Evolutionary conservation across 345 rosid genomes (phyloP).

Genomic region (Gossypium herbaceum): DNA sequence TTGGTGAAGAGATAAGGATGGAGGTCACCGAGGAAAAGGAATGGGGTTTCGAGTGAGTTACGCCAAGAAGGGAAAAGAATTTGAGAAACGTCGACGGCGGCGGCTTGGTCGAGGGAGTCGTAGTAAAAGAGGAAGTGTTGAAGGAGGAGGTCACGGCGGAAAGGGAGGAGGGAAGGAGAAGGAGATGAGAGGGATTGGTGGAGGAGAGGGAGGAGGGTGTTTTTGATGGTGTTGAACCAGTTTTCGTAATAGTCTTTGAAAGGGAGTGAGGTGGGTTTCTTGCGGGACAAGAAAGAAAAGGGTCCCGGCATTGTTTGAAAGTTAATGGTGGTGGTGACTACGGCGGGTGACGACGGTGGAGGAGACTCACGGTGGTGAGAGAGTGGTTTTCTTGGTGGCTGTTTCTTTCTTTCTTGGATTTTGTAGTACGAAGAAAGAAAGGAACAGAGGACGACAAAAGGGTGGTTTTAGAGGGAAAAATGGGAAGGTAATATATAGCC

Average conservation of each 20-base stretch:
- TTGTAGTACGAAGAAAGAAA: background rate
- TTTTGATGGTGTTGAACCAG: conserved; percentile 59
- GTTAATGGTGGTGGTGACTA: conserved; percentile 21
- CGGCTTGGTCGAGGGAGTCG: conserved; percentile 69
- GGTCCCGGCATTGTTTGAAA: conserved; percentile 44
- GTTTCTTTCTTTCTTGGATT: background rate
- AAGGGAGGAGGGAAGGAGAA: conserved; percentile 42
- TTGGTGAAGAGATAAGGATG: conserved; percentile 83
- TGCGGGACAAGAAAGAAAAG: conserved; percentile 45
- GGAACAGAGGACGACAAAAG: background rate
- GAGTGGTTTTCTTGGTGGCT: background rate
- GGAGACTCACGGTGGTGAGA: background rate
- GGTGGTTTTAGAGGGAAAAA: background rate
- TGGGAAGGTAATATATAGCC: background rate
- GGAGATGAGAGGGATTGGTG: conserved; percentile 52
- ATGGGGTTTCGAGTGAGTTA: conserved; percentile 62
- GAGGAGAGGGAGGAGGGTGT: conserved; percentile 67
- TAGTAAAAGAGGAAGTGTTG: conserved; percentile 71
- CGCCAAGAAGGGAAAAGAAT: conserved; percentile 80
- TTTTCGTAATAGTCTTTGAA: conserved; percentile 59
- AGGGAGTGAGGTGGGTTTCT: conserved; percentile 39
- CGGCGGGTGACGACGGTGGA: background rate
- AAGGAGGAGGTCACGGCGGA: conserved; percentile 56
- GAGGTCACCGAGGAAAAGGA: conserved; percentile 82
- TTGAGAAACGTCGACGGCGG: conserved; percentile 42